Percentiles rank a stretch among this genome's conserved stretches.
These are phyloP conservation scores for Glebionis coronaria DNA, from an alignment of 129 eudicot species.

Conservation along the genomic window DNA sequence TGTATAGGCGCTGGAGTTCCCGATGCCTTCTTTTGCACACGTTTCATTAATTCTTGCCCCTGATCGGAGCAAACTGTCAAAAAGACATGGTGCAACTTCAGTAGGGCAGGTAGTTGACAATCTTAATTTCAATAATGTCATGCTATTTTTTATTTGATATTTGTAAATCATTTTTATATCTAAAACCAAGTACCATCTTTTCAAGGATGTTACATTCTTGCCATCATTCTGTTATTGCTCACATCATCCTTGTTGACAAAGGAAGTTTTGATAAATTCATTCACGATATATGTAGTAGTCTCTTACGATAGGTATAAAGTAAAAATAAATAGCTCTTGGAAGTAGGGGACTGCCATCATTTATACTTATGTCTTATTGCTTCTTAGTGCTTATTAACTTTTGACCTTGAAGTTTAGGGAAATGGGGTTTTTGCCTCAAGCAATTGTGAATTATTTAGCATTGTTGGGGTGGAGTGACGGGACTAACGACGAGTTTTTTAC, in stretches of 20 bases:
- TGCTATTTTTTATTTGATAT: no score
- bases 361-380: background rate
- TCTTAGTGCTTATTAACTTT: slow-evolving; percentile 4
- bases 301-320: background rate
- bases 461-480: slow-evolving; percentile 99
- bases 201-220: background rate
- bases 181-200: background rate
- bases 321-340: slow-evolving; percentile 7
- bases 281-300: background rate
- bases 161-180: background rate
- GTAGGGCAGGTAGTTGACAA: slow-evolving; percentile 81
- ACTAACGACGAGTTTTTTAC: slow-evolving; percentile 87
- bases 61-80: slow-evolving; percentile 94
- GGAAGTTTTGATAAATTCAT: no score
- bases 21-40: slow-evolving; percentile 90
- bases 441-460: slow-evolving; percentile 83
- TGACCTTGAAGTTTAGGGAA: slow-evolving; percentile 62
- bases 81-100: slow-evolving; percentile 99
- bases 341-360: slow-evolving; percentile 1
- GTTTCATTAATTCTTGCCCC: slow-evolving; percentile 96
- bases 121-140: background rate
- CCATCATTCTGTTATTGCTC: no score
- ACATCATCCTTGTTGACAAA: no score
- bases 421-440: slow-evolving; percentile 93
- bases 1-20: slow-evolving; percentile 78